These are phyloP conservation scores for Tardiomyces digboiensis DNA, from an alignment of 1,139 yeast species.

Conservation along the genomic window DNA sequence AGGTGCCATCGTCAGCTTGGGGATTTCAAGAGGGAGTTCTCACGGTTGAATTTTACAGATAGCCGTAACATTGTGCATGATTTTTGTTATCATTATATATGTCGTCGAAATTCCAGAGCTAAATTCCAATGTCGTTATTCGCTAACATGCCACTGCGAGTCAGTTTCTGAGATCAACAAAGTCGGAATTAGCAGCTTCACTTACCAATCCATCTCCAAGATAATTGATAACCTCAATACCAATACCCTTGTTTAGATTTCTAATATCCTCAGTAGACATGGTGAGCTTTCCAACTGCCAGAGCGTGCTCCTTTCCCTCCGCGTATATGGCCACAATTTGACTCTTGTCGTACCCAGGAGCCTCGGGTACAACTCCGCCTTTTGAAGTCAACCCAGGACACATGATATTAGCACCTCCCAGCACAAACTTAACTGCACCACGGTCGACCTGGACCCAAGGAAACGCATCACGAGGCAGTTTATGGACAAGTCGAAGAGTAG, in stretches of 20 bases:
- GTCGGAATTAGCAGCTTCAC: not conserved
- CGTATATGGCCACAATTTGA: conserved; percentile 69
- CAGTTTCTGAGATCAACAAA: not conserved
- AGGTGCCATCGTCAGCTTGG: not conserved
- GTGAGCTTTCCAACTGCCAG: conserved; percentile 79
- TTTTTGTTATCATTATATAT: too few species aligned
- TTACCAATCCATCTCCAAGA: conserved; percentile 64
- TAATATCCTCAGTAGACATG: conserved; percentile 90
- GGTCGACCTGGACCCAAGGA: conserved; percentile 84
- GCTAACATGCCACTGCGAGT: not conserved
- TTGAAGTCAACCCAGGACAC: conserved; percentile 95
- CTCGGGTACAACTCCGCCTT: conserved; percentile 82
- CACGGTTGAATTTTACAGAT: not conserved
- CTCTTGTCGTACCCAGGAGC: conserved; percentile 48
- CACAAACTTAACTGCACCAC: conserved; percentile 95
- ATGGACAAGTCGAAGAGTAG: conserved; percentile 70
- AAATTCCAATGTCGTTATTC: too few species aligned
- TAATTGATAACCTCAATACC: conserved; percentile 83
- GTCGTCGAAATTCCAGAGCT: too few species aligned
- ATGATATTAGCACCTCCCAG: conserved; percentile 91
- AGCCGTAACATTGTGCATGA: too few species aligned
- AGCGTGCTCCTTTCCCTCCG: conserved; percentile 90
- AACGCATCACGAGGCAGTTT: conserved; percentile 42
- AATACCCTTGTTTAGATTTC: conserved; percentile 73
- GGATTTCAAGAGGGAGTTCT: not conserved